Conservation (phyloP, 176 grass and related monocot species). For the Juncus inflexus region DNA sequence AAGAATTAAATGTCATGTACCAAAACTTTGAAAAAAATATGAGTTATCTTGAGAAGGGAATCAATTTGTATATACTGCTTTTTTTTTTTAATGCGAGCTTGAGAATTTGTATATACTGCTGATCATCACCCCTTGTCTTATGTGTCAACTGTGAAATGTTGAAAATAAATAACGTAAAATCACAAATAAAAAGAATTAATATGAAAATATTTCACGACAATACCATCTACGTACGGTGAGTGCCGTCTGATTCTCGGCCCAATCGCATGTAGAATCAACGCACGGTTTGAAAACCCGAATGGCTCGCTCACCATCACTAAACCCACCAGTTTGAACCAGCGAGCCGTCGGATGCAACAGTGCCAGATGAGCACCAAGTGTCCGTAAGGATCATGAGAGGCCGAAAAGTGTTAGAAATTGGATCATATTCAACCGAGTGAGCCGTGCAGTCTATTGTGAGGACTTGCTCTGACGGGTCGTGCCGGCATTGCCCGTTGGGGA, state of each 20-base stretch:
- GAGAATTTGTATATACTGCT: too few relatives aligned
- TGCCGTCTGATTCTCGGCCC: constrained; percentile 52
- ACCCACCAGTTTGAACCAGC: constrained; percentile 74
- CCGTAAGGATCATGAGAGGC: constrained; percentile 54
- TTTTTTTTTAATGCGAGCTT: too few relatives aligned
- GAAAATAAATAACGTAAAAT: too few relatives aligned
- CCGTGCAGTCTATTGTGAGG: constrained; percentile 50
- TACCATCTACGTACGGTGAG: constrained; percentile 49
- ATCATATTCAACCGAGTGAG: constrained; percentile 73
- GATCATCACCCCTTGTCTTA: too few relatives aligned
- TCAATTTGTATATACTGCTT: too few relatives aligned
- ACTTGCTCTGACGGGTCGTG: constrained; percentile 45
- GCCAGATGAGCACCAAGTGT: constrained; percentile 83
- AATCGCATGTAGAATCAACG: constrained; percentile 37
- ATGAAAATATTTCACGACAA: background rate
- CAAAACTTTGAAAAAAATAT: too few relatives aligned
- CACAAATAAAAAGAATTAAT: too few relatives aligned
- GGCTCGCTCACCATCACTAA: constrained; percentile 60
- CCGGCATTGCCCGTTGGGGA: constrained; percentile 51
- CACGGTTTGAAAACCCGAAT: constrained; percentile 53
- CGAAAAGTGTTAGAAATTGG: constrained; percentile 35
- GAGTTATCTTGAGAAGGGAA: too few relatives aligned
- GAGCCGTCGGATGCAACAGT: constrained; percentile 58
- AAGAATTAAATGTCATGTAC: too few relatives aligned
- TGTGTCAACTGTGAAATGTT: too few relatives aligned